phyloP scores from a whole-genome alignment of 306 rosid genomes.

The Prunus fruticosa region DNA sequence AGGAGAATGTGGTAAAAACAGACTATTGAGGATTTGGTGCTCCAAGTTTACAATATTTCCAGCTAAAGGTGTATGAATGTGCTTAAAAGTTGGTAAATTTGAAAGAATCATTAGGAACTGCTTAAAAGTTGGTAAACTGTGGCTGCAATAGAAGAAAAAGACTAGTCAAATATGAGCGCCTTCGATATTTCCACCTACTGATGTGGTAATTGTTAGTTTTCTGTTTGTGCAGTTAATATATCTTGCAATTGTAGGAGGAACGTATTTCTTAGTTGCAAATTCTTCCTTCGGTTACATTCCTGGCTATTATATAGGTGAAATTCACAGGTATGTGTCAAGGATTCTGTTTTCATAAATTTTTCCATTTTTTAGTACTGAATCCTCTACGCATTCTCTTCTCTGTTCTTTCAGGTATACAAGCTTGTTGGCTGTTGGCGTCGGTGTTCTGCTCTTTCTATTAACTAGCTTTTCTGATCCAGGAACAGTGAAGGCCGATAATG shows the following conservation, averaged over 20 bases:
- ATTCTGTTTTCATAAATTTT: not conserved
- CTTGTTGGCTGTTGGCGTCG: constrained; percentile 67
- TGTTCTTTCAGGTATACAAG: constrained; percentile 70
- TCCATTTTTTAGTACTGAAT: constrained; percentile 24
- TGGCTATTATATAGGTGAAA: constrained; percentile 71
- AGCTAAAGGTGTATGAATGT: not conserved
- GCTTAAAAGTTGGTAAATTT: not conserved
- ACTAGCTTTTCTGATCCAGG: constrained; percentile 97
- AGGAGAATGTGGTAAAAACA: not conserved
- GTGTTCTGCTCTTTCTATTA: constrained; percentile 78
- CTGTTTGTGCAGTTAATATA: constrained; percentile 57
- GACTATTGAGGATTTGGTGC: not conserved
- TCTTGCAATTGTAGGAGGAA: constrained; percentile 56
- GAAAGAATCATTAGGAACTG: not conserved
- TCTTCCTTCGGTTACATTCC: constrained; percentile 75
- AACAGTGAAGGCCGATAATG: constrained; percentile 64
- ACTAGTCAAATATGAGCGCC: not conserved
- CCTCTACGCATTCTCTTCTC: constrained; percentile 19
- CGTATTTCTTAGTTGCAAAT: constrained; percentile 53
- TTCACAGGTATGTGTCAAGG: constrained; percentile 59
- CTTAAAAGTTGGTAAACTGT: not conserved
- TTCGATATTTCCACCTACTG: not conserved
- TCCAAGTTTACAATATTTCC: not conserved
- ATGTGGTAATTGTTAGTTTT: constrained; percentile 2
- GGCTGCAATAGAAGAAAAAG: not conserved